A percentile compares a stretch with the other conserved stretches of the same genome.
These are phyloP conservation scores for maize (Zea mays) DNA, from an alignment of 176 grass and related monocot species.

Conservation along the genomic window Zm-B73-REFERENCE-NAM-5.0 NC_050099.1:246208001-246208500, in stretches of 20 bases:
- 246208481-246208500: slow-evolving; percentile 27
- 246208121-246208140: slow-evolving; percentile 84
- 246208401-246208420: background rate
- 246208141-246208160: slow-evolving; percentile 73
- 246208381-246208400: background rate
- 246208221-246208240: slow-evolving; percentile 65
- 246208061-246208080: slow-evolving; percentile 78
- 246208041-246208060: slow-evolving; percentile 58
- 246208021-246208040: slow-evolving; percentile 23
- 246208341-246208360: background rate
- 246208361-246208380: slow-evolving; percentile 3
- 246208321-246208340: slow-evolving; percentile 69
- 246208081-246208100: slow-evolving; percentile 76
- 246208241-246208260: slow-evolving; percentile 66
- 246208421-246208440: slow-evolving; percentile 8
- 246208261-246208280: slow-evolving; percentile 45
- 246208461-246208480: slow-evolving; percentile 30
- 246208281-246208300: slow-evolving; percentile 94
- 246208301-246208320: slow-evolving; percentile 64
- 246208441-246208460: slow-evolving; percentile 28
- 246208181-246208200: slow-evolving; percentile 60
- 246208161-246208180: slow-evolving; percentile 58
- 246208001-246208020: slow-evolving; percentile 36
- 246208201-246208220: slow-evolving; percentile 64
- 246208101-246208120: slow-evolving; percentile 98